phyloP scores from a whole-genome alignment of 305 asterid species.

The Solanum hybrid region DNA sequence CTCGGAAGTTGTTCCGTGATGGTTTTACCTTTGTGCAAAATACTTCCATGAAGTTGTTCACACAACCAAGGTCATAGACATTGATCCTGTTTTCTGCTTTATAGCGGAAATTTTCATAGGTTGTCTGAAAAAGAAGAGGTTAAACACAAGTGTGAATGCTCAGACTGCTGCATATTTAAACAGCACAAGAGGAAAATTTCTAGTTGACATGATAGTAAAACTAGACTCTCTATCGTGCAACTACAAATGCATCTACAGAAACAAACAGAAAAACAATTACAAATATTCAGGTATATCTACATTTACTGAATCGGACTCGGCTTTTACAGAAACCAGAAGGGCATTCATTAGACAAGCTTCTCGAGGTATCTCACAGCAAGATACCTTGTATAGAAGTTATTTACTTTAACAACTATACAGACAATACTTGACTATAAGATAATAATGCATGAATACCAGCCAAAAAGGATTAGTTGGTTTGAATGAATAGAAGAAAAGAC shows the following conservation, averaged over 20 bases:
- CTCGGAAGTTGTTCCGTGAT: slow-evolving; percentile 75
- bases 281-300: not conserved
- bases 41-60: slow-evolving; percentile 68
- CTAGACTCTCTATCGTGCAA: not conserved
- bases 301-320: not conserved
- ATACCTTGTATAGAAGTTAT: not conserved
- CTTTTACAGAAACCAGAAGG: not conserved
- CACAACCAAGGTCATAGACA: slow-evolving; percentile 71
- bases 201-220: not conserved
- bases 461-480: not conserved
- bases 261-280: not conserved
- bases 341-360: not conserved
- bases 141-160: slow-evolving; percentile 2
- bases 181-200: not conserved
- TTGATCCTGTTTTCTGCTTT: slow-evolving; percentile 80
- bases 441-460: not conserved
- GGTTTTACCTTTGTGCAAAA: slow-evolving; percentile 90
- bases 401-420: not conserved
- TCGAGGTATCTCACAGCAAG: not conserved
- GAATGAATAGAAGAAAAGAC: not conserved
- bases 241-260: not conserved
- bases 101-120: slow-evolving; percentile 90
- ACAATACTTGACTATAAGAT: not conserved
- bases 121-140: slow-evolving; percentile 50
- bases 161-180: not conserved